phyloP scores from a whole-genome alignment of 768 basidiomycete species.

The Hygrophoropsis aurantiaca region DNA sequence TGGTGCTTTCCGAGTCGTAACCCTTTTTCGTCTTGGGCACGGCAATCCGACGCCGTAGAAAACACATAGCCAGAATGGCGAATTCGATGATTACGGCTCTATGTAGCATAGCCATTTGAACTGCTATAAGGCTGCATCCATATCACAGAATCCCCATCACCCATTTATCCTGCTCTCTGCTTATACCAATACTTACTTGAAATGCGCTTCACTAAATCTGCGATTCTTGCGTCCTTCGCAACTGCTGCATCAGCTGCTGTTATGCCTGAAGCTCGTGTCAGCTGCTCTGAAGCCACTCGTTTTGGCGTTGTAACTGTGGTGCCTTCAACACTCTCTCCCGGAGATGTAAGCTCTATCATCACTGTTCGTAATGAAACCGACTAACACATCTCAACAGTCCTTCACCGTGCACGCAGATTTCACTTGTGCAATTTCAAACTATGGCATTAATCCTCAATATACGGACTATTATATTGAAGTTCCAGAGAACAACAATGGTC shows the following conservation, averaged over 20 bases:
- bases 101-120: too few relatives aligned
- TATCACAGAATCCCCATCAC: too few relatives aligned
- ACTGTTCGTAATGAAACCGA: background rate
- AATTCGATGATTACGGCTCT: too few relatives aligned
- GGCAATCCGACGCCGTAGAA: too few relatives aligned
- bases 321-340: background rate
- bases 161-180: too few relatives aligned
- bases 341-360: conserved; percentile 3
- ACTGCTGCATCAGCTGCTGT: background rate
- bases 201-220: background rate
- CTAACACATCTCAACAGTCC: background rate
- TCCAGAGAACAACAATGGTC: conserved; percentile 1
- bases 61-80: too few relatives aligned
- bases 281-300: background rate
- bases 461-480: conserved; percentile 7
- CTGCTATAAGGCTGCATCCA: too few relatives aligned
- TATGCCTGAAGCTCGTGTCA: background rate
- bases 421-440: background rate
- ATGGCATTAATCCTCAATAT: background rate
- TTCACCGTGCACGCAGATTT: background rate
- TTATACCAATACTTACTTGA: too few relatives aligned
- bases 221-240: background rate
- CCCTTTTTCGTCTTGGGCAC: too few relatives aligned
- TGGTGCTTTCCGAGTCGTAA: too few relatives aligned
- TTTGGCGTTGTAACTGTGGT: background rate